Conservation (phyloP, 2,329 filamentous ascomycete genomes). For the Ceratocystis diversiconidia region DNA sequence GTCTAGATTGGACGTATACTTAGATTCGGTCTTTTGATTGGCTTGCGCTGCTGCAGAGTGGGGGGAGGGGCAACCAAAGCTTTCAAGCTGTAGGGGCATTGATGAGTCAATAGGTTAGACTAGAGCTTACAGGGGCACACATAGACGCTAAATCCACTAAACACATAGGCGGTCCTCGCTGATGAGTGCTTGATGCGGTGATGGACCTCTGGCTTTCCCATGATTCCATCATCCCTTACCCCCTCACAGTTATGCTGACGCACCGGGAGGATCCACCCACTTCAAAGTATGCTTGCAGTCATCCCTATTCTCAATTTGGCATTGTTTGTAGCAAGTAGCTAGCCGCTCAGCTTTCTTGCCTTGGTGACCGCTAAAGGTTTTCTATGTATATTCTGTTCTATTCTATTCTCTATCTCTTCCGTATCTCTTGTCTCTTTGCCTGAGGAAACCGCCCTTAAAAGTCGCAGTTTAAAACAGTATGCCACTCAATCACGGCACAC, state of each 20-base stretch:
- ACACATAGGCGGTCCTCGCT: background rate
- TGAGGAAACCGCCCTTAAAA: background rate
- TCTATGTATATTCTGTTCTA: background rate
- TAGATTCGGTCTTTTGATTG: background rate
- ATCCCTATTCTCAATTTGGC: background rate
- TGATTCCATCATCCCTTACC: background rate
- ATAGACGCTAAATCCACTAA: background rate
- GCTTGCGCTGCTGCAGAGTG: background rate
- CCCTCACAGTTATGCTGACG: background rate
- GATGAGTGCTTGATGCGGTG: no score
- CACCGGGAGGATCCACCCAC: no score
- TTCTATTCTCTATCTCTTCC: background rate
- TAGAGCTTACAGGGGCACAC: background rate
- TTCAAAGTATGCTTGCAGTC: background rate
- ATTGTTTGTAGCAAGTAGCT: no score
- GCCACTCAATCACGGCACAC: background rate
- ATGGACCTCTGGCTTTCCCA: no score
- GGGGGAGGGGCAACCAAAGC: background rate
- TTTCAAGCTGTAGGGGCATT: background rate
- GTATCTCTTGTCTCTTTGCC: no score
- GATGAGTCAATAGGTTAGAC: background rate
- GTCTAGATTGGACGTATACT: background rate
- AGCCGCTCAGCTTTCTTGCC: no score
- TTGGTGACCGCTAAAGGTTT: no score
- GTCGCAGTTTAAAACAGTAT: background rate